Evolutionary conservation across 78 protist species (phyloP).

Genomic region (Cyanophora paradoxa): DNA sequence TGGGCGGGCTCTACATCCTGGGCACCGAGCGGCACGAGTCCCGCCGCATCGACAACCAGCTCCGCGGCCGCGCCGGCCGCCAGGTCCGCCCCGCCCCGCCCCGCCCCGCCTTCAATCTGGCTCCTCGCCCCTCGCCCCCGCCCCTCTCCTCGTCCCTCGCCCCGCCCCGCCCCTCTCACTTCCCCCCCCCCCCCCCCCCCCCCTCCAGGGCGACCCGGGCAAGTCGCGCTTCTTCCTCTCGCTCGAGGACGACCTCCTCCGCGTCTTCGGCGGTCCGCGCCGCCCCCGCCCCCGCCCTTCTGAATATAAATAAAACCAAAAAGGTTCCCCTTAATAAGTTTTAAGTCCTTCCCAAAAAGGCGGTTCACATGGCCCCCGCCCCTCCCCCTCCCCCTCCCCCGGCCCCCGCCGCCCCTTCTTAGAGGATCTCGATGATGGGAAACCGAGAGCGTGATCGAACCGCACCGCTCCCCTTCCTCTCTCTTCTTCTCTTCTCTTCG

Average conservation of each 20-base stretch:
- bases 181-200: background rate
- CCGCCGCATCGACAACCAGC: constrained; percentile 33
- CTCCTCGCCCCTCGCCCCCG: background rate
- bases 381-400: background rate
- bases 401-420: too few relatives aligned
- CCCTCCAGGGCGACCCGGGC: constrained; percentile 20
- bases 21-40: constrained; percentile 39
- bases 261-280: constrained; percentile 25
- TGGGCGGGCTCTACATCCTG: constrained; percentile 32
- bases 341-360: background rate
- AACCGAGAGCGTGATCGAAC: background rate
- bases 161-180: background rate
- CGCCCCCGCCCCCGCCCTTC: background rate
- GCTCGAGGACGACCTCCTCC: constrained; percentile 34
- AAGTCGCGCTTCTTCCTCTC: constrained; percentile 38
- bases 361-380: background rate
- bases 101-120: background rate
- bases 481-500: background rate
- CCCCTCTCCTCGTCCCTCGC: background rate
- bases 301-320: background rate
- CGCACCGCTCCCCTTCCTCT: background rate
- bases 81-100: constrained; percentile 42
- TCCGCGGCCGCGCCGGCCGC: constrained; percentile 36
- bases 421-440: background rate
- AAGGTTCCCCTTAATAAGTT: background rate